Evolutionary conservation across 306 rosid species (phyloP), one percentile per base, ranked within the genome.

Genomic region (Vicia faba): DNA sequence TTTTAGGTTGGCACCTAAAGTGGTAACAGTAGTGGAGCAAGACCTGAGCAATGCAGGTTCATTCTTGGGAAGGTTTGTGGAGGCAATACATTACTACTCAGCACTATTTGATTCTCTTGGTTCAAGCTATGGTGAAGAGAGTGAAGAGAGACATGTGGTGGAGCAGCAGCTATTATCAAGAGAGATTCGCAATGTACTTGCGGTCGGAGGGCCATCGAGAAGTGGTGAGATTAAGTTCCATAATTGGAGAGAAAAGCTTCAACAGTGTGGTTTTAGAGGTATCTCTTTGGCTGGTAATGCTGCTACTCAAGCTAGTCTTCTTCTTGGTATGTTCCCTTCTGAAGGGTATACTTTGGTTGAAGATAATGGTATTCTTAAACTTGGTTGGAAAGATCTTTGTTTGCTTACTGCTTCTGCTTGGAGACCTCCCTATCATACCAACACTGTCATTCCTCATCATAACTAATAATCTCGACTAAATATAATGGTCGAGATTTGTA

Each of bases 381-480:
- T 93, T 61, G 99, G 99, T 53, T 93, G 99, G 99, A 93, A 93
- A 60, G 99, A 93, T 59, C 99, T 93, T 35, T 90, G 97, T 69
- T 84, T 93, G 84, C 96, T 93, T 55, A 93, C 99, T 28, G 99
- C 99, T 64, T 93, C 99, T 7, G 99, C 99, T 49, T 93, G 99
- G 99, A 85, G 91, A 55, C 99, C 96, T 9, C 84, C 92, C 2
- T 92, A 75, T 13, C 91, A 82, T 63, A 59, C 25, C 15, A 14
- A 64, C 49, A 25, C 70, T 19, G 48, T 78, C 46, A 59, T 84
- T 50, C 40, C 70, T 7, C 80, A 77, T 65, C 91, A 55, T 43
- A 48, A 39, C 14, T 61, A 6, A 61, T 49, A 23, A 46, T 46
- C 53, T 46, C 23, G 11, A 46, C 20, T 6, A 31, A 31, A 31